Percentiles rank a stretch among this genome's conserved stretches.
Conservation (phyloP, 1,284 basidiomycete genomes). For the Trametes sp. region DNA sequence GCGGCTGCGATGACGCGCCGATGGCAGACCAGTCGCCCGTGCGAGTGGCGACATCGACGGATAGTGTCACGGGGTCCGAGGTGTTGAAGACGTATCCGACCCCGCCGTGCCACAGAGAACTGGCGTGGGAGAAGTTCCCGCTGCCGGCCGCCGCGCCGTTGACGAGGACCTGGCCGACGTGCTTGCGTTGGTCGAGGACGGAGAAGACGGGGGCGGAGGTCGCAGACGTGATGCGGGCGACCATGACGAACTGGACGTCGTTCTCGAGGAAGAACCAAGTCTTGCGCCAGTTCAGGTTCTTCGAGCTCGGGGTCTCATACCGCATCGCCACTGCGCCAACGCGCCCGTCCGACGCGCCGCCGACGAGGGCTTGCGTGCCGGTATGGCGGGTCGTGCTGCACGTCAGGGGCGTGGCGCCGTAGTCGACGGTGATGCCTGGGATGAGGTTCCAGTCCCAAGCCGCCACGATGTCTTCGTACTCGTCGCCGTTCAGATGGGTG, state of each 20-base stretch:
- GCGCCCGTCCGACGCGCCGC: conserved; percentile 64
- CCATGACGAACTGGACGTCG: conserved; percentile 67
- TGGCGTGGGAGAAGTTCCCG: conserved; percentile 46
- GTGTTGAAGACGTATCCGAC: conserved; percentile 60
- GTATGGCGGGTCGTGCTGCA: conserved; percentile 51
- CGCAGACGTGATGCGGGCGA: conserved; percentile 57
- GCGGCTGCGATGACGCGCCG: conserved; percentile 62
- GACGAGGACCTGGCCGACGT: conserved; percentile 51
- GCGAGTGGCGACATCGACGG: conserved; percentile 53
- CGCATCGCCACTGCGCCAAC: conserved; percentile 66
- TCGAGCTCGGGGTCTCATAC: conserved; percentile 66
- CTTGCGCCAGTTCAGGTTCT: conserved; percentile 66
- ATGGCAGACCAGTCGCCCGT: conserved; percentile 69
- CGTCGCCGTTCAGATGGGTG: conserved; percentile 67
- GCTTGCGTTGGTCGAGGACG: conserved; percentile 69
- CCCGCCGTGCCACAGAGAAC: conserved; percentile 62
- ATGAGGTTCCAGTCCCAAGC: conserved; percentile 78
- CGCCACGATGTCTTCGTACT: conserved; percentile 74
- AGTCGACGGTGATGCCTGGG: conserved; percentile 73
- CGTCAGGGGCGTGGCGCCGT: conserved; percentile 56
- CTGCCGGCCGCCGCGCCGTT: conserved; percentile 46
- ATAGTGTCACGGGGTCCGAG: conserved; percentile 44
- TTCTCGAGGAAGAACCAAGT: conserved; percentile 76
- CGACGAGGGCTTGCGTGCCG: conserved; percentile 66
- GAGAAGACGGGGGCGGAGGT: conserved; percentile 60